phyloP scores from a whole-genome alignment of 805 yeast species.

The Starmera caribaea region DNA sequence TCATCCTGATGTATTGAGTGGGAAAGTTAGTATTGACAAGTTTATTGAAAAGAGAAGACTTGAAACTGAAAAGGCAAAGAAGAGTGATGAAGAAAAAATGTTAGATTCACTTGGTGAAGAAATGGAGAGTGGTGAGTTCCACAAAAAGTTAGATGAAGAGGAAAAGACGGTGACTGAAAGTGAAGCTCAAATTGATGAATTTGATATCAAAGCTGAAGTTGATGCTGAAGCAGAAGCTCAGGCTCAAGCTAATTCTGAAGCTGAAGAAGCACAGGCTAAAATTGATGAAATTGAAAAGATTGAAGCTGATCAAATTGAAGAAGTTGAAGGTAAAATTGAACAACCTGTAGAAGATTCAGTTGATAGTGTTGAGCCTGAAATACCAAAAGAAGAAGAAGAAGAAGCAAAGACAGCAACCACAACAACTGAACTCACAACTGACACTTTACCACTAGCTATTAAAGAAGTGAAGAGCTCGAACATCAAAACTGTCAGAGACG shows the following conservation, averaged over 20 bases:
- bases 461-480: conserved; percentile 2
- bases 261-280: too few species aligned
- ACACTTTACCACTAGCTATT: conserved; percentile 7
- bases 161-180: conserved; percentile 1
- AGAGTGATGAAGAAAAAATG: conserved; percentile 8
- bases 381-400: conserved; percentile 9
- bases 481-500: conserved; percentile 10
- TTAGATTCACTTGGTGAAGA: background rate
- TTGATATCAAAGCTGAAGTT: conserved; percentile 1
- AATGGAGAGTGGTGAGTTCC: background rate
- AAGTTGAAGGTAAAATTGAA: too few species aligned
- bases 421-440: background rate
- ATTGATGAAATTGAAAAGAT: too few species aligned
- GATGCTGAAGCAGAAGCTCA: conserved; percentile 14
- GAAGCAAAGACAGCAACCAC: conserved; percentile 6
- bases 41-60: conserved; percentile 2
- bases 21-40: conserved; percentile 13
- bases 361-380: too few species aligned
- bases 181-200: background rate
- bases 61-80: conserved; percentile 10
- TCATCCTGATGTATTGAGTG: too few species aligned
- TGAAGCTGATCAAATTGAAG: too few species aligned
- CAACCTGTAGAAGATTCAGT: too few species aligned
- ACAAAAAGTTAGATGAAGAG: conserved; percentile 8
- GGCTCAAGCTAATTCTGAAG: too few species aligned